phyloP scores from a whole-genome alignment of 306 rosid species.

The Rubus idaeus region DNA sequence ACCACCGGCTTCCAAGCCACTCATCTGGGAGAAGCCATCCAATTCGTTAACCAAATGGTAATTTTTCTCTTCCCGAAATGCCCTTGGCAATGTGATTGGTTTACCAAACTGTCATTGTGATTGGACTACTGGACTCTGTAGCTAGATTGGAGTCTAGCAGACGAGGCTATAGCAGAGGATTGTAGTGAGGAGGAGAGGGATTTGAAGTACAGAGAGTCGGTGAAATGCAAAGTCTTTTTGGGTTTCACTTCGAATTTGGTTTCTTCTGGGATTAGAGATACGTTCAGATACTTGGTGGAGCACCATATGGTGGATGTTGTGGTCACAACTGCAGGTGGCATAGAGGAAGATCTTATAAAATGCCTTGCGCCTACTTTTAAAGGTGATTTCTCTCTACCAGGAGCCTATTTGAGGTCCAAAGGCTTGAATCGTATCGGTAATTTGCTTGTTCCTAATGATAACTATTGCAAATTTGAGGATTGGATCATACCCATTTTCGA shows the following conservation, averaged over 20 bases:
- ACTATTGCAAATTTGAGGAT: constrained; percentile 94
- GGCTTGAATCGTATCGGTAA: constrained; percentile 96
- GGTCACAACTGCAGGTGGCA: constrained; percentile 91
- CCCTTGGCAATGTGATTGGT: not conserved
- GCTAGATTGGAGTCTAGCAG: constrained; percentile 90
- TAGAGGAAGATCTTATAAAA: constrained; percentile 91
- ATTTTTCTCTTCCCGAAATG: constrained; percentile 5
- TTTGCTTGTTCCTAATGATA: constrained; percentile 84
- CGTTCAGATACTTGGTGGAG: constrained; percentile 73
- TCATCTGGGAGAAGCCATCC: constrained; percentile 73
- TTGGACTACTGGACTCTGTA: constrained; percentile 38
- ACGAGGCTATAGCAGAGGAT: constrained; percentile 57
- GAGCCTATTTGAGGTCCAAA: constrained; percentile 71
- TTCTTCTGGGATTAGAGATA: constrained; percentile 91
- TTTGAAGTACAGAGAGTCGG: constrained; percentile 45
- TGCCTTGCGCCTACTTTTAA: constrained; percentile 90
- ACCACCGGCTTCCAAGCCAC: constrained; percentile 93
- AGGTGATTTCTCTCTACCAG: constrained; percentile 77
- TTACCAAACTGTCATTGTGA: not conserved
- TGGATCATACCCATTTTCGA: constrained; percentile 92
- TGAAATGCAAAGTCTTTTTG: constrained; percentile 74
- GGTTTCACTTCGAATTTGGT: constrained; percentile 94
- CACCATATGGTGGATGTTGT: constrained; percentile 88
- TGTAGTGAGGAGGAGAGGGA: constrained; percentile 57
- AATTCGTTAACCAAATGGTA: constrained; percentile 80